Percentiles rank a stretch among this genome's conserved stretches.
Evolutionary conservation across 2,329 filamentous ascomycete species (phyloP).

Genomic region (Cadophora luteo-olivacea): DNA sequence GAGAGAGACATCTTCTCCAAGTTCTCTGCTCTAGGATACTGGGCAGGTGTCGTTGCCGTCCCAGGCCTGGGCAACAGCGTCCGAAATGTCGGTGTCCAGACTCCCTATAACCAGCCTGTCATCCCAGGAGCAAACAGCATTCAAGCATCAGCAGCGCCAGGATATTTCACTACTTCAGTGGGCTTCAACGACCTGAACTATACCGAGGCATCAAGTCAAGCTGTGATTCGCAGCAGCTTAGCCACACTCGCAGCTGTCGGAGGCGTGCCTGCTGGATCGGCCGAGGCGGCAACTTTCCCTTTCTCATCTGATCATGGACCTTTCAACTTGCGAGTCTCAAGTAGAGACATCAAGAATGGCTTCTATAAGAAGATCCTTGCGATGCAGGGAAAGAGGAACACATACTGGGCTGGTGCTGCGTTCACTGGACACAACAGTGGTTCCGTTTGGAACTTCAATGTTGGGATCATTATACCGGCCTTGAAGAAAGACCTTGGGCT

Average conservation of each 20-base stretch:
- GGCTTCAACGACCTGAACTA: constrained; percentile 16
- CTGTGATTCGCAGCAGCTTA: background rate
- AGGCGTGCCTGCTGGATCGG: constrained; percentile 1
- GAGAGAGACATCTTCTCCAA: constrained; percentile 10
- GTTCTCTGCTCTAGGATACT: background rate
- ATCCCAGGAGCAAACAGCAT: background rate
- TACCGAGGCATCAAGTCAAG: background rate
- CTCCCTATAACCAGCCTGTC: constrained; percentile 5
- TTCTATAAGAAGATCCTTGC: constrained; percentile 16
- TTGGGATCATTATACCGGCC: constrained; percentile 10
- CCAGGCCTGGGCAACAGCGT: background rate
- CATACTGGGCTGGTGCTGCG: constrained; percentile 20
- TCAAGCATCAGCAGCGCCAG: background rate
- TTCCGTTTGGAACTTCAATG: constrained; percentile 21
- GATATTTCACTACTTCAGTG: background rate
- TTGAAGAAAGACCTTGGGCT: constrained; percentile 13
- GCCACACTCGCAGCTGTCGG: background rate
- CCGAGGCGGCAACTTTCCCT: background rate
- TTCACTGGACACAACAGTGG: constrained; percentile 18
- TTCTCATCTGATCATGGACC: constrained; percentile 10
- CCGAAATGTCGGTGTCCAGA: constrained; percentile 5
- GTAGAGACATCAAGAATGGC: constrained; percentile 14
- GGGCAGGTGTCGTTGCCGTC: background rate
- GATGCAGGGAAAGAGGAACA: constrained; percentile 18
- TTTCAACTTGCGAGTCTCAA: constrained; percentile 17